phyloP scores from a whole-genome alignment of 2,329 filamentous ascomycete species.

The Xylaria sp. region DNA sequence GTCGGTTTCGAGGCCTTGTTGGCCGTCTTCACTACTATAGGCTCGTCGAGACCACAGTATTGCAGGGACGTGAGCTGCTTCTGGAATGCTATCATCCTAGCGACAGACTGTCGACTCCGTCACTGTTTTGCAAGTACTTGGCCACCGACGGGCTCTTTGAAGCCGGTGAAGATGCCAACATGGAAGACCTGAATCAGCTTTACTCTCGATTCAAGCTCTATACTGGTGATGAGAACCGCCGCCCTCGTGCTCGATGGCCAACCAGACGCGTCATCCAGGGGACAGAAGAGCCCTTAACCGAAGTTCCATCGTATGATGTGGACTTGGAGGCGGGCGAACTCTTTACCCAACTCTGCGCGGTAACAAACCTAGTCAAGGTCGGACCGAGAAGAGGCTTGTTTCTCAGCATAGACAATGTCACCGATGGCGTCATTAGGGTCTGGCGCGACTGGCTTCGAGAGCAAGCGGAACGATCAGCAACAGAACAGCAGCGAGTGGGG shows the following conservation, averaged over 20 bases:
- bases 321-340: conserved; percentile 71
- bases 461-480: conserved; percentile 37
- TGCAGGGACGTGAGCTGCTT: conserved; percentile 69
- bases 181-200: conserved; percentile 56
- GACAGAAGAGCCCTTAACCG: conserved; percentile 39
- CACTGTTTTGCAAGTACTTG: conserved; percentile 69
- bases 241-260: conserved; percentile 32
- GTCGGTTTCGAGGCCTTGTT: conserved; percentile 67
- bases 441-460: conserved; percentile 74
- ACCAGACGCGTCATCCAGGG: conserved; percentile 30
- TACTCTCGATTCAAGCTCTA: conserved; percentile 76
- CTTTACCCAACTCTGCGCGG: conserved; percentile 75
- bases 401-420: conserved; percentile 67
- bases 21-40: conserved; percentile 69
- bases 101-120: conserved; percentile 70
- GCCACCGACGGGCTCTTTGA: conserved; percentile 65
- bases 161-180: conserved; percentile 42
- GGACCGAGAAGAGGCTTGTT: conserved; percentile 67
- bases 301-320: conserved; percentile 63
- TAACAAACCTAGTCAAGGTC: conserved; percentile 71
- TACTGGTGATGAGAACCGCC: conserved; percentile 53
- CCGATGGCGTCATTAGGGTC: conserved; percentile 71
- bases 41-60: conserved; percentile 61
- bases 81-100: conserved; percentile 80
- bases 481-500: conserved; percentile 34